phyloP scores from a whole-genome alignment of 1,284 basidiomycete genomes.

The Anthracocystis setariae region DNA sequence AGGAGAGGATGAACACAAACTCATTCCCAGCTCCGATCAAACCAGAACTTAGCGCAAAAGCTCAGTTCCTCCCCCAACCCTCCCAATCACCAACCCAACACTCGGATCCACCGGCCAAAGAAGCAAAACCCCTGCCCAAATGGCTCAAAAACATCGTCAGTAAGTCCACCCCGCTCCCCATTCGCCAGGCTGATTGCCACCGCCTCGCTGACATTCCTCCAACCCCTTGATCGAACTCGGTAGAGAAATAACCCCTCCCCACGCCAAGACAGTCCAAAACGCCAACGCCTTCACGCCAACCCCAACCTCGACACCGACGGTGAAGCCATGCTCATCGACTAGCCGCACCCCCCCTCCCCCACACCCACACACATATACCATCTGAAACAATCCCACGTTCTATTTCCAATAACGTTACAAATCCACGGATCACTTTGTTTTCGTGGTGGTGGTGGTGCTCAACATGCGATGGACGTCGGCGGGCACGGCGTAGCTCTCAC shows the following conservation, averaged over 20 bases:
- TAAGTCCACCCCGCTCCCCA: slow-evolving; percentile 19
- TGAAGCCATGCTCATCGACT: slow-evolving; percentile 26
- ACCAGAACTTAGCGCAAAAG: slow-evolving; percentile 14
- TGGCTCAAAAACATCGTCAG: slow-evolving; percentile 49
- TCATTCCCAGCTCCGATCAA: slow-evolving; percentile 41
- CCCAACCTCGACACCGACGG: not conserved
- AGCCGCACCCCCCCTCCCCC: not conserved
- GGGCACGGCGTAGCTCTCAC: slow-evolving; percentile 74
- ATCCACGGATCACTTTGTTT: not conserved
- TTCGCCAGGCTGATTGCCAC: no score
- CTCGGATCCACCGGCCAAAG: not conserved
- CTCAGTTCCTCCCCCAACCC: slow-evolving; percentile 24
- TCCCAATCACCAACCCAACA: slow-evolving; percentile 9
- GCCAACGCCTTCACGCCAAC: slow-evolving; percentile 11
- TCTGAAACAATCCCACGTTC: no score
- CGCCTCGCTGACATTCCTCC: no score
- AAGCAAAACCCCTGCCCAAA: slow-evolving; percentile 38
- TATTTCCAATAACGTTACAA: not conserved
- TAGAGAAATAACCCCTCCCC: slow-evolving; percentile 13
- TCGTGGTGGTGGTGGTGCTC: not conserved
- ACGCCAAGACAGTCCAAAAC: slow-evolving; percentile 1
- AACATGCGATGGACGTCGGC: slow-evolving; percentile 36
- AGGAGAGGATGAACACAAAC: slow-evolving; percentile 74
- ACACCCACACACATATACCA: not conserved
- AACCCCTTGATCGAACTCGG: no score